phyloP scores from a whole-genome alignment of 2,329 filamentous ascomycete genomes.

The Teratosphaeria nubilosa region DNA sequence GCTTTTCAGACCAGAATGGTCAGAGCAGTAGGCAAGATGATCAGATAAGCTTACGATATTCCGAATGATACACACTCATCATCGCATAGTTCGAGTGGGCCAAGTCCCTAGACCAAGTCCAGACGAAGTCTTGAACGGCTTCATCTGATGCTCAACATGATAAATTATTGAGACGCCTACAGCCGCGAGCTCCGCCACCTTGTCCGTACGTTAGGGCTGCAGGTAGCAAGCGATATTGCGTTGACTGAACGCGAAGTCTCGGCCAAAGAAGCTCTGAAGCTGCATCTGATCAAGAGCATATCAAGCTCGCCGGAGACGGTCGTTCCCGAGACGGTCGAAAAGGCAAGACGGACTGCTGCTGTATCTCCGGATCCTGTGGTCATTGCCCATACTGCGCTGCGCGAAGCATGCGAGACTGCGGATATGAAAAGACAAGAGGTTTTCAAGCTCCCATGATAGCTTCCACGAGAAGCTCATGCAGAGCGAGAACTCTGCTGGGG shows the following conservation, averaged over 20 bases:
- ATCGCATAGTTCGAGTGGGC: too few species aligned
- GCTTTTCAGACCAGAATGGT: too few species aligned
- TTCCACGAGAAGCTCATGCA: slow-evolving; percentile 29
- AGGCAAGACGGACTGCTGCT: slow-evolving; percentile 23
- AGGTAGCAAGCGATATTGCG: slow-evolving; percentile 40
- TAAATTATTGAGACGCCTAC: slow-evolving; percentile 28
- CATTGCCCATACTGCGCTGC: slow-evolving; percentile 26
- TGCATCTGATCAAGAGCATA: not conserved
- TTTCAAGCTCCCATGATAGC: slow-evolving; percentile 30
- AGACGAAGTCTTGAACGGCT: too few species aligned
- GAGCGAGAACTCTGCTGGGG: slow-evolving; percentile 38
- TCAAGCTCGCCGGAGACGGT: slow-evolving; percentile 6
- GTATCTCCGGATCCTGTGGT: slow-evolving; percentile 26
- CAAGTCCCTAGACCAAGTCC: too few species aligned
- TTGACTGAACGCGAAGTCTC: slow-evolving; percentile 36
- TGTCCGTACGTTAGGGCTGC: slow-evolving; percentile 38
- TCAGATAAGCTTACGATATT: too few species aligned
- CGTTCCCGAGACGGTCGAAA: slow-evolving; percentile 20
- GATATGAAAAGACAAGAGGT: slow-evolving; percentile 27
- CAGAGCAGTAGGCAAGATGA: too few species aligned
- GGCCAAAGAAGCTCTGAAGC: not conserved
- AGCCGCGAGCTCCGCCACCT: slow-evolving; percentile 42
- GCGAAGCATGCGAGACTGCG: slow-evolving; percentile 27
- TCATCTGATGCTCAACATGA: too few species aligned
- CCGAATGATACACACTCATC: too few species aligned